Evolutionary conservation across 2,329 filamentous ascomycete genomes (phyloP).

Genomic region (Simplicillium sp.): DNA sequence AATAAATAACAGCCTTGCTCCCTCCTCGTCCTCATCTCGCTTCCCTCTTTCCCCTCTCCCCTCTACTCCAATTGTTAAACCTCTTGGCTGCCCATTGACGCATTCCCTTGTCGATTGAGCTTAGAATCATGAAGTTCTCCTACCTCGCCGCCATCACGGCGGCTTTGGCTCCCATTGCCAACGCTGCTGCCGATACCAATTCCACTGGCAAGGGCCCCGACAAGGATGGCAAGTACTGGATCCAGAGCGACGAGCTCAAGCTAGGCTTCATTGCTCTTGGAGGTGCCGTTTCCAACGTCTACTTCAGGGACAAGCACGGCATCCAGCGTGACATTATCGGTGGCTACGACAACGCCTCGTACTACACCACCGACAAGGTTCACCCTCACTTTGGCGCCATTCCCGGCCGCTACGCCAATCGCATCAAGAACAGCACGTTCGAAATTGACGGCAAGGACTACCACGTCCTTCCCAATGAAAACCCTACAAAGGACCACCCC

Average conservation of each 20-base stretch:
- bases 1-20: no score
- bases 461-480: slow-evolving; percentile 54
- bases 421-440: slow-evolving; percentile 70
- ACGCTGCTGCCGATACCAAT: slow-evolving; percentile 7
- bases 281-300: slow-evolving; percentile 61
- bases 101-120: background rate
- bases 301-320: slow-evolving; percentile 60
- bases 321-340: slow-evolving; percentile 60
- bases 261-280: slow-evolving; percentile 67
- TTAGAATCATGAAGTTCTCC: slow-evolving; percentile 12
- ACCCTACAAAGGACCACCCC: slow-evolving; percentile 39
- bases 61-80: no score
- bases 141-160: slow-evolving; percentile 9
- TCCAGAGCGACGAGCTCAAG: slow-evolving; percentile 55
- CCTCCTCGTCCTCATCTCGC: background rate
- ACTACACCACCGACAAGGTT: slow-evolving; percentile 53
- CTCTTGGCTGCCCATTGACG: no score
- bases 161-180: slow-evolving; percentile 8
- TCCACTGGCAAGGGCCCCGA: slow-evolving; percentile 30
- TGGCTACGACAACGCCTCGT: slow-evolving; percentile 67
- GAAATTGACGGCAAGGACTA: slow-evolving; percentile 54
- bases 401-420: slow-evolving; percentile 70
- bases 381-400: slow-evolving; percentile 67
- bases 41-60: background rate
- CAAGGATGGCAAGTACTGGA: slow-evolving; percentile 60